A percentile compares a stretch with the other conserved stretches of the same genome.
Evolutionary conservation across 768 basidiomycete genomes (phyloP).

Genomic region (Cyathus striatus): DNA sequence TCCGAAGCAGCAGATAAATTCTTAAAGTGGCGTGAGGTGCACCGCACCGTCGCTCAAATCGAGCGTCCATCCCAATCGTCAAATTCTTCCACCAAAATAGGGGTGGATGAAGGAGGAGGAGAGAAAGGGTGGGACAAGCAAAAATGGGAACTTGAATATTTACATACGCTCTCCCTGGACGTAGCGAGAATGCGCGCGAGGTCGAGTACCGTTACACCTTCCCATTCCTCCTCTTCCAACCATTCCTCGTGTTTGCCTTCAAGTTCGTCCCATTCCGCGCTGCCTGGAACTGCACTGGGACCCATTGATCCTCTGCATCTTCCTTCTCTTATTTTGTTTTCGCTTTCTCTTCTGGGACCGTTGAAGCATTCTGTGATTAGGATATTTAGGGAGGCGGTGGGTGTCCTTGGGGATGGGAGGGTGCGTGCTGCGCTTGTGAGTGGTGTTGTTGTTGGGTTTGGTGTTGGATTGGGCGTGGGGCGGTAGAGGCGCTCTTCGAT

Average conservation of each 20-base stretch:
- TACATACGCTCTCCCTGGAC: slow-evolving; percentile 52
- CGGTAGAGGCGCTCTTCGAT: no score
- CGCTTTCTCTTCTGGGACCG: slow-evolving; percentile 56
- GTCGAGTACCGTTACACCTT: slow-evolving; percentile 1
- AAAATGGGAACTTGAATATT: slow-evolving; percentile 67
- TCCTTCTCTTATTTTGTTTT: slow-evolving; percentile 56
- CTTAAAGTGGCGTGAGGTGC: slow-evolving; percentile 68
- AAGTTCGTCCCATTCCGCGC: slow-evolving; percentile 1
- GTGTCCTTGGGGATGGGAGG: slow-evolving; percentile 12
- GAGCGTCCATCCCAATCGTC: slow-evolving; percentile 2
- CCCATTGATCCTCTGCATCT: slow-evolving; percentile 71
- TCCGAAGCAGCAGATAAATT: slow-evolving; percentile 66
- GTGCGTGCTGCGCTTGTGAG: slow-evolving; percentile 25
- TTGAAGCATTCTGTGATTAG: slow-evolving; percentile 19
- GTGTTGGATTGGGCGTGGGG: slow-evolving; percentile 19
- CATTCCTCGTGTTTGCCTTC: slow-evolving; percentile 2
- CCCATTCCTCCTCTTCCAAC: not conserved
- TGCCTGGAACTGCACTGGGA: not conserved
- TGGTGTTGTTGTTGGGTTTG: slow-evolving; percentile 35
- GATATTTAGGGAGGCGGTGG: slow-evolving; percentile 11
- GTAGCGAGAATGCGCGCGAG: slow-evolving; percentile 33
- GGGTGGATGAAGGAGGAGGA: slow-evolving; percentile 6
- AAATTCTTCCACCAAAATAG: not conserved
- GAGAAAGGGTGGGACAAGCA: slow-evolving; percentile 55
- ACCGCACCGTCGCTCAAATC: slow-evolving; percentile 38